phyloP scores from a whole-genome alignment of 2,329 filamentous ascomycete genomes.

The Thielaviopsis populi region DNA sequence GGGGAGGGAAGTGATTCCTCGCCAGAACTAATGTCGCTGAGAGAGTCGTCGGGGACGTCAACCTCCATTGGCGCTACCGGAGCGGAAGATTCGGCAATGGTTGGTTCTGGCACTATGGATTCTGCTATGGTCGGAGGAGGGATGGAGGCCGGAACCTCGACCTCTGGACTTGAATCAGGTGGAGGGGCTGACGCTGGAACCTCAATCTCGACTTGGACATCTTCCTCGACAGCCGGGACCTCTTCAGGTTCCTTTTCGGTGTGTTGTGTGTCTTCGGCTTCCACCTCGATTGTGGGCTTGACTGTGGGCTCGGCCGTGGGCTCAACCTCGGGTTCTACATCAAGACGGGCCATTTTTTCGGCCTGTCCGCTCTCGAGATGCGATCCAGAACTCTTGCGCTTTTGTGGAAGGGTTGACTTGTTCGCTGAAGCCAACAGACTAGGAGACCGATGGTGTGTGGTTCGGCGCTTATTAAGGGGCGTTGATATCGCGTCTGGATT shows the following conservation, averaged over 20 bases:
- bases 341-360: slow-evolving; percentile 25
- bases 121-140: slow-evolving; percentile 7
- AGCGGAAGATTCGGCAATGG: neutral
- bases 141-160: slow-evolving; percentile 15
- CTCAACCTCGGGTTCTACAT: slow-evolving; percentile 20
- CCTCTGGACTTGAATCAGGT: neutral
- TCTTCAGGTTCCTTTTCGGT: neutral
- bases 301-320: slow-evolving; percentile 19
- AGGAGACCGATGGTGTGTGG: slow-evolving; percentile 21
- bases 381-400: slow-evolving; percentile 40
- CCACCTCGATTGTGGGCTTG: slow-evolving; percentile 17
- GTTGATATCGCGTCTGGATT: slow-evolving; percentile 54
- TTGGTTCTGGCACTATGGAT: neutral
- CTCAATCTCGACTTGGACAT: slow-evolving; percentile 14
- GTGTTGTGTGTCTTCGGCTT: slow-evolving; percentile 6
- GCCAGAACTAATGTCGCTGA: slow-evolving; percentile 21
- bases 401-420: slow-evolving; percentile 23
- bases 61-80: slow-evolving; percentile 12
- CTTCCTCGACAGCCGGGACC: neutral
- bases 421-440: neutral
- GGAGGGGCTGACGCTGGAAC: slow-evolving; percentile 8
- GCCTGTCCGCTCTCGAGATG: slow-evolving; percentile 27
- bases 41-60: slow-evolving; percentile 16
- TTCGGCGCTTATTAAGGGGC: slow-evolving; percentile 37
- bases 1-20: slow-evolving; percentile 24